These are phyloP conservation scores for Erythrophleum fordii DNA, from an alignment of 306 rosid genomes.

Conservation along the genomic window DNA sequence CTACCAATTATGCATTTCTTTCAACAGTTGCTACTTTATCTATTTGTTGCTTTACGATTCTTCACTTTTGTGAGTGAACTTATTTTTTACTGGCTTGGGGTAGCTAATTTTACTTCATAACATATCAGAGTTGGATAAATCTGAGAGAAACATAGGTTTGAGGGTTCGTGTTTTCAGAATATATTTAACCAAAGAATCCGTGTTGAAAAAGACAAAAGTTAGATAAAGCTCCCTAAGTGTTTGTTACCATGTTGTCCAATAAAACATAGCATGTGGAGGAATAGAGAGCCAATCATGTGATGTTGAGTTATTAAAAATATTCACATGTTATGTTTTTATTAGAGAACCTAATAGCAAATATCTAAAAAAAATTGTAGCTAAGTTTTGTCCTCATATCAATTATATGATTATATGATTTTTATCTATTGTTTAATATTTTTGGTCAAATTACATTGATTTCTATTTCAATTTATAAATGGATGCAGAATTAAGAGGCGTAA, in stretches of 20 bases:
- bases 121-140: not conserved
- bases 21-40: not conserved
- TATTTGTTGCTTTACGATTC: slow-evolving; percentile 9
- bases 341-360: not conserved
- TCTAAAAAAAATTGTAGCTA: not conserved
- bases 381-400: not conserved
- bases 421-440: slow-evolving; percentile 25
- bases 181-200: not conserved
- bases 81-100: slow-evolving; percentile 21
- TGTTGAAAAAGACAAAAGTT: not conserved
- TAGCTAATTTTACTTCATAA: slow-evolving; percentile 10
- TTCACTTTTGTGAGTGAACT: not conserved
- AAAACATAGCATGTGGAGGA: not conserved
- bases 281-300: not conserved
- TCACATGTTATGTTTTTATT: not conserved
- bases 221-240: not conserved
- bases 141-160: slow-evolving; percentile 1
- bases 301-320: not conserved
- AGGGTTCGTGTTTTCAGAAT: not conserved
- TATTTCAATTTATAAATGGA: slow-evolving; percentile 29
- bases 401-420: slow-evolving; percentile 11
- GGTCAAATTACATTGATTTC: slow-evolving; percentile 5
- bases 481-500: slow-evolving; percentile 66
- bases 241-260: not conserved
- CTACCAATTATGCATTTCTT: slow-evolving; percentile 2